Conservation (phyloP, 495 filamentous ascomycete species). For the Penicillium maclennaniae region DNA sequence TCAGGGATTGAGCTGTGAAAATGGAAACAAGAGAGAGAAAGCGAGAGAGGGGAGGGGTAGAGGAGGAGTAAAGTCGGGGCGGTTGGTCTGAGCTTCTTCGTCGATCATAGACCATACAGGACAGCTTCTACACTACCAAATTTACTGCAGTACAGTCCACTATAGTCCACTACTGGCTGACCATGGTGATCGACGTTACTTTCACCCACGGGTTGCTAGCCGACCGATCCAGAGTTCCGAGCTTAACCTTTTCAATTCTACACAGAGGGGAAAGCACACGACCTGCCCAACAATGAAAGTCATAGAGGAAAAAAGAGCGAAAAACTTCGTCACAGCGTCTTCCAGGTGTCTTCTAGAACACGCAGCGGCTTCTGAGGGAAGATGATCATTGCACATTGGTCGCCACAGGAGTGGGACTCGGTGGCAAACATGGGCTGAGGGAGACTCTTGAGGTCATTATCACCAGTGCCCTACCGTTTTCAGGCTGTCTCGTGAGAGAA, state of each 20-base stretch:
- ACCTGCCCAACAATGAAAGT: neutral
- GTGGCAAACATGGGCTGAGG: conserved; percentile 10
- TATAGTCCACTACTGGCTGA: neutral
- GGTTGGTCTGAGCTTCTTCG: conserved; percentile 22
- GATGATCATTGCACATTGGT: conserved; percentile 16
- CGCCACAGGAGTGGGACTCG: conserved; percentile 9
- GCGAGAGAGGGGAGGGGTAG: conserved; percentile 1
- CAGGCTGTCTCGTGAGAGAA: neutral
- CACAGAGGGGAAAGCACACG: conserved; percentile 4
- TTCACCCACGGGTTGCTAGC: neutral
- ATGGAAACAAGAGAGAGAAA: neutral
- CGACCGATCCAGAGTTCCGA: neutral
- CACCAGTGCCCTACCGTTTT: neutral
- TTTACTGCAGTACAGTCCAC: neutral
- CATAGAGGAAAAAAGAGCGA: conserved; percentile 1
- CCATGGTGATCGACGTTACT: conserved; percentile 22
- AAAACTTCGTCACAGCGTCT: conserved; percentile 16
- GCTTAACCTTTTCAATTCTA: neutral
- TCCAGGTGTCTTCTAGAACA: conserved; percentile 31
- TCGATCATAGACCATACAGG: conserved; percentile 11
- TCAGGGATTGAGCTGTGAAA: neutral
- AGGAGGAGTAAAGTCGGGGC: conserved; percentile 15
- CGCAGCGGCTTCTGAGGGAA: conserved; percentile 1
- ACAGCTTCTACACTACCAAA: neutral
- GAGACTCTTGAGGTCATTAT: conserved; percentile 12